phyloP scores from a whole-genome alignment of 257 asterid species.

The Fraxinus anomala region DNA sequence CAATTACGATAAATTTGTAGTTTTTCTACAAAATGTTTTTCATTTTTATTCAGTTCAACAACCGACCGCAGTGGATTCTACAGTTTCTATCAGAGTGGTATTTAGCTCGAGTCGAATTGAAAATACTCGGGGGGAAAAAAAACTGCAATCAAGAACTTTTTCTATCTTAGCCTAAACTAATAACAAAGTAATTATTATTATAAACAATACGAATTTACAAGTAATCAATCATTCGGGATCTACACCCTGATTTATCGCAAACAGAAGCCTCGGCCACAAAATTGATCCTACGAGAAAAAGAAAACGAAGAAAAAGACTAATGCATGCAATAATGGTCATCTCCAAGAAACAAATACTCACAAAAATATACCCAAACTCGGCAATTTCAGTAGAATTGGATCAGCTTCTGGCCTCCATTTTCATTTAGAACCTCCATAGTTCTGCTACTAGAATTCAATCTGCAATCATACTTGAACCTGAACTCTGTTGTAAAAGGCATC shows the following conservation, averaged over 20 bases:
- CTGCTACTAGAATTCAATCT: slow-evolving; percentile 29
- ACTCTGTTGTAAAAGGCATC: slow-evolving; percentile 29
- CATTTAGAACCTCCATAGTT: background rate
- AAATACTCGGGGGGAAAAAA: background rate
- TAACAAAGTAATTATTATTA: slow-evolving; percentile 1
- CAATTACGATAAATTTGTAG: background rate
- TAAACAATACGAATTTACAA: slow-evolving; percentile 25
- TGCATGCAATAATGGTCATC: slow-evolving; percentile 20
- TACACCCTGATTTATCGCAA: slow-evolving; percentile 25
- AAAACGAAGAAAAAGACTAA: background rate
- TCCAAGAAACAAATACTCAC: slow-evolving; percentile 35
- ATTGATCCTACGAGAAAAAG: slow-evolving; percentile 36
- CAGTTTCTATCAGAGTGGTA: background rate
- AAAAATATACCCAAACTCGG: slow-evolving; percentile 28
- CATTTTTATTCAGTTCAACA: background rate
- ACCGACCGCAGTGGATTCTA: background rate
- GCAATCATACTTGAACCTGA: slow-evolving; percentile 20
- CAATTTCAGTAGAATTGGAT: slow-evolving; percentile 25
- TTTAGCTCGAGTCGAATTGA: background rate
- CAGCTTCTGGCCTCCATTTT: slow-evolving; percentile 16
- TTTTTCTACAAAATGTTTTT: background rate
- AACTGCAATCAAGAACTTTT: background rate
- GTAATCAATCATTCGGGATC: slow-evolving; percentile 27
- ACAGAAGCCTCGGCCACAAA: slow-evolving; percentile 31
- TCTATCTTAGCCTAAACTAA: background rate